Percentiles rank a stretch among this genome's conserved stretches.
phyloP scores from a whole-genome alignment of 768 basidiomycete species.

The Aureoboletus auriporus region DNA sequence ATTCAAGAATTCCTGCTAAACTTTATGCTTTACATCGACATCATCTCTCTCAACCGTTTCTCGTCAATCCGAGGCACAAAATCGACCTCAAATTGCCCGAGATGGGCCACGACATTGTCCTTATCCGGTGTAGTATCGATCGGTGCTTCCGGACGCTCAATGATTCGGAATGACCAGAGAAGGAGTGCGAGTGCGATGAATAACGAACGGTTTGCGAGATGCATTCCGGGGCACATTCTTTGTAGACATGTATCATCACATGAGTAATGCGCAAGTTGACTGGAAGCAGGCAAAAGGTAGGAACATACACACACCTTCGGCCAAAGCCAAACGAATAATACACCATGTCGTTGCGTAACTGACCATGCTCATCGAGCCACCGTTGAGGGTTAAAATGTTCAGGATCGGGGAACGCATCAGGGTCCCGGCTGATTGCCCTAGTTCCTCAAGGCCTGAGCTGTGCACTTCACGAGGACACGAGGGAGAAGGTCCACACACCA shows the following conservation, averaged over 20 bases:
- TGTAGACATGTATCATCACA: no score
- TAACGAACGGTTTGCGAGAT: conserved; percentile 49
- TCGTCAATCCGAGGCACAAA: conserved; percentile 44
- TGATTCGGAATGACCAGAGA: conserved; percentile 59
- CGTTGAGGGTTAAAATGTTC: conserved; percentile 55
- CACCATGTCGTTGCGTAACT: conserved; percentile 43
- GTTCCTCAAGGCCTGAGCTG: neutral
- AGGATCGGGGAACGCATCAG: conserved; percentile 50
- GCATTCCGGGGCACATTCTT: conserved; percentile 59
- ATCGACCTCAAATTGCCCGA: conserved; percentile 49
- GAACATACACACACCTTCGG: conserved; percentile 24
- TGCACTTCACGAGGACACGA: no score
- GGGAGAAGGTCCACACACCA: conserved; percentile 10
- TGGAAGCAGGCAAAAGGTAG: neutral
- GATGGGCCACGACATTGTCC: conserved; percentile 54
- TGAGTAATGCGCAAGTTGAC: no score
- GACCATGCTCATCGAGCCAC: conserved; percentile 45
- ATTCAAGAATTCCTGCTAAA: no score
- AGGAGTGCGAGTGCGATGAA: conserved; percentile 57
- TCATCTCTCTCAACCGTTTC: conserved; percentile 12
- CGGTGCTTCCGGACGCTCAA: conserved; percentile 40
- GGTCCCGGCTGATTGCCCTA: conserved; percentile 54
- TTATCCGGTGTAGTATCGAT: conserved; percentile 53
- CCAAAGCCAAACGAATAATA: conserved; percentile 55
- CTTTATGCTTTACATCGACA: neutral